Conservation (phyloP, 2,329 filamentous ascomycete species). For the Botrytis elliptica region DNA sequence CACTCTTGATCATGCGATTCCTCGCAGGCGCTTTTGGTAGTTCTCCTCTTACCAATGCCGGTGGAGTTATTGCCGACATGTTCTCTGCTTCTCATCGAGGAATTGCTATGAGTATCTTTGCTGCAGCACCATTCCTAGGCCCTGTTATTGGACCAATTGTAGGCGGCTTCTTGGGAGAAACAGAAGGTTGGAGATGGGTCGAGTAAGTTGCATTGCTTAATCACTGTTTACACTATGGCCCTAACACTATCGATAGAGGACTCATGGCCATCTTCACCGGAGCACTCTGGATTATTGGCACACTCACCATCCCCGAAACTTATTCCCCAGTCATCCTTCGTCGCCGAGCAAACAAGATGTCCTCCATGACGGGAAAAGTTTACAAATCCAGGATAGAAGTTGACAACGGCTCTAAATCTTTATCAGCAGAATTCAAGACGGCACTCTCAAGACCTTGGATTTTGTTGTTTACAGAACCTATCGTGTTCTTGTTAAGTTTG, state of each 20-base stretch:
- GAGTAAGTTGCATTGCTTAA: slow-evolving; percentile 37
- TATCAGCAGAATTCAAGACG: slow-evolving; percentile 65
- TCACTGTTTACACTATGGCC: neutral
- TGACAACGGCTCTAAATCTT: slow-evolving; percentile 58
- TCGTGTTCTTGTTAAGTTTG: slow-evolving; percentile 76
- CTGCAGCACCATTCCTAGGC: slow-evolving; percentile 64
- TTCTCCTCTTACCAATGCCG: slow-evolving; percentile 60
- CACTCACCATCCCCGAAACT: slow-evolving; percentile 56
- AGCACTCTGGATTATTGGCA: slow-evolving; percentile 57
- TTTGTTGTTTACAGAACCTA: slow-evolving; percentile 78
- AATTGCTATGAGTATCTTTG: slow-evolving; percentile 60
- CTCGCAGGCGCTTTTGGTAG: slow-evolving; percentile 63
- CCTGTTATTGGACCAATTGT: slow-evolving; percentile 64
- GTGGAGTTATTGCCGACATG: slow-evolving; percentile 61
- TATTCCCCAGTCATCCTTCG: slow-evolving; percentile 67
- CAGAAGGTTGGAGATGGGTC: slow-evolving; percentile 74
- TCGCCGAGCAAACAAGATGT: slow-evolving; percentile 65
- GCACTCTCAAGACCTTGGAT: slow-evolving; percentile 86
- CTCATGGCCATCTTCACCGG: slow-evolving; percentile 66
- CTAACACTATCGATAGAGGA: slow-evolving; percentile 34
- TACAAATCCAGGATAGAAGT: slow-evolving; percentile 70
- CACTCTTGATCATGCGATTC: slow-evolving; percentile 66
- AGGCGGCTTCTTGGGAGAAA: slow-evolving; percentile 64
- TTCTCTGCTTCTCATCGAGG: slow-evolving; percentile 53
- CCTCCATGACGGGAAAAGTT: slow-evolving; percentile 52